Conservation (phyloP, 345 rosid species). For the Brassica incana region DNA sequence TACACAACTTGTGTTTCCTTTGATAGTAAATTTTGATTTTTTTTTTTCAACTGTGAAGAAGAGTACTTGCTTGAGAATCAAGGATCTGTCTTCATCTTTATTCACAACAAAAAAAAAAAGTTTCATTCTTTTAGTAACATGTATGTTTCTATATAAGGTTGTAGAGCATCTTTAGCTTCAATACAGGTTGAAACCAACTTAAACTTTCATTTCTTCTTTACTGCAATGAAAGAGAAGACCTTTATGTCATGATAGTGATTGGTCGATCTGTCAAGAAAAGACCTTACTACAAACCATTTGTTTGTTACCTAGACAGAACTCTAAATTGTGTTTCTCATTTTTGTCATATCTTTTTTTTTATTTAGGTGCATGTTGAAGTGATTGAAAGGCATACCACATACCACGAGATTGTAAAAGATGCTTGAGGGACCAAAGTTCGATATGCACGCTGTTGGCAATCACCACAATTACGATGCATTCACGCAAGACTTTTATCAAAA, state of each 20-base stretch:
- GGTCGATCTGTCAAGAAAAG: not conserved
- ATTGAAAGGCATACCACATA: conserved; percentile 10
- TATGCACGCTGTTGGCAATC: conserved; percentile 24
- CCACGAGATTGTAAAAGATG: conserved; percentile 32
- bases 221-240: not conserved
- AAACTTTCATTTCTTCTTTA: not conserved
- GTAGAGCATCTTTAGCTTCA: conserved; percentile 2
- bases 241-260: not conserved
- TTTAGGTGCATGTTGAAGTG: conserved; percentile 25
- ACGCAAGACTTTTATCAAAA: conserved; percentile 60
- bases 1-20: conserved; percentile 2
- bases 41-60: conserved; percentile 3
- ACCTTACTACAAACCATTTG: not conserved
- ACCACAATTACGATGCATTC: conserved; percentile 51
- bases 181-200: not conserved
- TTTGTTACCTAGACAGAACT: not conserved
- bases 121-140: not conserved
- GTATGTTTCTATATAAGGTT: conserved; percentile 3
- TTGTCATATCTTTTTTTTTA: not conserved
- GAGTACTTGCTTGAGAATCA: conserved; percentile 11
- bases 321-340: not conserved
- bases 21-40: not conserved
- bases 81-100: conserved; percentile 18
- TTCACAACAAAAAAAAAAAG: not conserved
- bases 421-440: conserved; percentile 47